Evolutionary conservation across 1,284 basidiomycete genomes (phyloP).

Genomic region (Rhodotorula sp.): DNA sequence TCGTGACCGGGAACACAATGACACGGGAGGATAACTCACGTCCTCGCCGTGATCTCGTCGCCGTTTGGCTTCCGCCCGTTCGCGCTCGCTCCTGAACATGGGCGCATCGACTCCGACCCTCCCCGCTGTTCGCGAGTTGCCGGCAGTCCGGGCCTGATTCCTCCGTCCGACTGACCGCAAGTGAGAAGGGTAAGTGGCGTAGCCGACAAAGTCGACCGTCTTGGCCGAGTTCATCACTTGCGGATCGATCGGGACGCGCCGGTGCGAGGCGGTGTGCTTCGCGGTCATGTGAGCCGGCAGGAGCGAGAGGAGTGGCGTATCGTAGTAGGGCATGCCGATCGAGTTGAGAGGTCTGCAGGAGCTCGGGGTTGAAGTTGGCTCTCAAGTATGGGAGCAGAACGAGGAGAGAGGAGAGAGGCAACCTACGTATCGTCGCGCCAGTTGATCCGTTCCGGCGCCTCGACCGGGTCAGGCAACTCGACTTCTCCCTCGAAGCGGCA

Average conservation of each 20-base stretch:
- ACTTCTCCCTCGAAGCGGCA: slow-evolving; percentile 73
- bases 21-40: not conserved
- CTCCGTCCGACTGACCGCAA: slow-evolving; percentile 77
- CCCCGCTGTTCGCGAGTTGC: slow-evolving; percentile 53
- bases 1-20: no score
- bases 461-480: slow-evolving; percentile 77
- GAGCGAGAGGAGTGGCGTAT: slow-evolving; percentile 71
- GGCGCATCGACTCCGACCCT: slow-evolving; percentile 52
- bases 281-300: slow-evolving; percentile 51
- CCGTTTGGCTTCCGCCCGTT: slow-evolving; percentile 33
- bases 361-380: not conserved
- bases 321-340: slow-evolving; percentile 88
- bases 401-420: not conserved
- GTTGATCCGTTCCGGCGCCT: slow-evolving; percentile 65
- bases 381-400: not conserved
- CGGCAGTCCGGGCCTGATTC: slow-evolving; percentile 63
- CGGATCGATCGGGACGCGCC: slow-evolving; percentile 61
- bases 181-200: slow-evolving; percentile 67
- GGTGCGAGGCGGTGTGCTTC: slow-evolving; percentile 37
- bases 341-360: slow-evolving; percentile 65
- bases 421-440: slow-evolving; percentile 80
- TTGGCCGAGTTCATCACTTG: slow-evolving; percentile 69
- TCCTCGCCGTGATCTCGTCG: slow-evolving; percentile 27
- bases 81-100: slow-evolving; percentile 80
- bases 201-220: slow-evolving; percentile 84